Conservation (phyloP, 257 asterid species). For the Solanum virginianum region DNA sequence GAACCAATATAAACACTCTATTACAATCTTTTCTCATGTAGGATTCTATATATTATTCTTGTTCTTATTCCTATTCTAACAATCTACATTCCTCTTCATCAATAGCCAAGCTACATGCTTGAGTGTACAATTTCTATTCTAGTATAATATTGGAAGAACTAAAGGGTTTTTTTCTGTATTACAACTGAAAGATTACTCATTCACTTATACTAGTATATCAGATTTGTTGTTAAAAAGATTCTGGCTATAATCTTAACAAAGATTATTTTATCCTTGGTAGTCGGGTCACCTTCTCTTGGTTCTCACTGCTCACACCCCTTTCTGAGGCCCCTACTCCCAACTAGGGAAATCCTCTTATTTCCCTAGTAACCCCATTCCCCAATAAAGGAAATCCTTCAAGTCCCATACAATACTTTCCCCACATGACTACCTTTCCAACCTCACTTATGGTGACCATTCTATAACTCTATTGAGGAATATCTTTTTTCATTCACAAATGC, state of each 20-base stretch:
- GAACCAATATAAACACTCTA: no score
- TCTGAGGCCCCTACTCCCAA: neutral
- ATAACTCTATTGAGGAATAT: neutral
- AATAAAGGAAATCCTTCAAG: neutral
- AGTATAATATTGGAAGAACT: neutral
- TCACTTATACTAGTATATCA: neutral
- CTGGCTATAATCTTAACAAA: neutral
- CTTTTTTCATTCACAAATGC: neutral
- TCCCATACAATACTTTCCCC: neutral
- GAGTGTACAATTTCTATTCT: neutral
- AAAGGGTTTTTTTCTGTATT: neutral
- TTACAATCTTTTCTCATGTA: no score
- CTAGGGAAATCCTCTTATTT: neutral
- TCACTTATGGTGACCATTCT: neutral
- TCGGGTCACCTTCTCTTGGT: neutral
- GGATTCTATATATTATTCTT: no score
- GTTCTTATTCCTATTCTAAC: no score
- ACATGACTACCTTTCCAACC: neutral
- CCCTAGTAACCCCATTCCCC: neutral
- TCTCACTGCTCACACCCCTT: neutral
- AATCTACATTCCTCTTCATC: neutral
- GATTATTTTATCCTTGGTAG: neutral
- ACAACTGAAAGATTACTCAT: neutral
- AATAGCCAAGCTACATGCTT: neutral
- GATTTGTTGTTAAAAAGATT: neutral